Conservation (phyloP, 306 rosid species). For the Inga oerstediana region DNA sequence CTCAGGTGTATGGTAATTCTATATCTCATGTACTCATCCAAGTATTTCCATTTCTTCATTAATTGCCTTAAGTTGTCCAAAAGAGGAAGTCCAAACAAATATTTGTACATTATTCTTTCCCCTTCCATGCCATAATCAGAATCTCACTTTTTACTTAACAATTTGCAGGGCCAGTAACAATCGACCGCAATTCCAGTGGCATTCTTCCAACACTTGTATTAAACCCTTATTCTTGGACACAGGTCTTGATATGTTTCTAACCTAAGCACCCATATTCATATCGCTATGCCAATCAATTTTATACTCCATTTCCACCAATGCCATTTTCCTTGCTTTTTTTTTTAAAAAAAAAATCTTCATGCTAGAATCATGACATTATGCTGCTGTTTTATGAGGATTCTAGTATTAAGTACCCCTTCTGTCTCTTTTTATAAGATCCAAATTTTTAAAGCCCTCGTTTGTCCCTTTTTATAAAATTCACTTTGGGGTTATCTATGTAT, state of each 20-base stretch:
- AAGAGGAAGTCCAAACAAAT: neutral
- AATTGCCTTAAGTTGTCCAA: neutral
- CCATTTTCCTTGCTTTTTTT: neutral
- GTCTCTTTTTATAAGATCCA: no score
- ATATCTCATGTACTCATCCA: neutral
- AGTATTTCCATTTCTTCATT: neutral
- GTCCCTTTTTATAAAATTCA: no score
- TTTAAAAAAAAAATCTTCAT: no score
- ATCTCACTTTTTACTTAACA: constrained; percentile 4
- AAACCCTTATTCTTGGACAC: constrained; percentile 52
- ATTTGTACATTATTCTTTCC: neutral
- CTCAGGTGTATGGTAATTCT: neutral
- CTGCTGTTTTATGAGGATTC: neutral
- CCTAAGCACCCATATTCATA: neutral
- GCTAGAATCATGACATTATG: neutral
- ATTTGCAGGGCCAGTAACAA: constrained; percentile 49
- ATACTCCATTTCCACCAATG: neutral
- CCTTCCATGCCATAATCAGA: neutral
- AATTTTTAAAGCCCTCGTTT: no score
- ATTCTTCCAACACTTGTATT: constrained; percentile 39
- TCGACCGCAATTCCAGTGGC: constrained; percentile 32
- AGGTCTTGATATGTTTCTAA: constrained; percentile 7
- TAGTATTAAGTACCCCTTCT: neutral
- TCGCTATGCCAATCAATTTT: neutral
- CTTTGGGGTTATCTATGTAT: no score